A percentile compares a stretch with the other conserved stretches of the same genome.
phyloP scores from a whole-genome alignment of 768 basidiomycete genomes.

The Astraeus odoratus region DNA sequence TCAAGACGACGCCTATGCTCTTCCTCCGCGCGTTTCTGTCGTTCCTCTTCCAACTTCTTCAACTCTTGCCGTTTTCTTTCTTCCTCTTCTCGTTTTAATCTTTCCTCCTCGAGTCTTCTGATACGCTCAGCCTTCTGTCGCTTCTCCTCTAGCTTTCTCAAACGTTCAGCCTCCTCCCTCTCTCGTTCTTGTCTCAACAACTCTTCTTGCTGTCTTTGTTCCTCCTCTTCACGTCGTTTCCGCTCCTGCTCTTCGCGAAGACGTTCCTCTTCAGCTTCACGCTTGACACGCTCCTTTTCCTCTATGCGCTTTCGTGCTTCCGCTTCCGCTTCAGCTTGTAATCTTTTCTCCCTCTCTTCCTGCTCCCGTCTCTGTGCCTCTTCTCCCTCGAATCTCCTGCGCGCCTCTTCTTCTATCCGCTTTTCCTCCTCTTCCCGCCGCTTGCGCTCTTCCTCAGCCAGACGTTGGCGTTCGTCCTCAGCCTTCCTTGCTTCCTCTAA shows the following conservation, averaged over 20 bases:
- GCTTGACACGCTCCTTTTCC: constrained; percentile 24
- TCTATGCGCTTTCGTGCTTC: constrained; percentile 4
- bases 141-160: constrained; percentile 26
- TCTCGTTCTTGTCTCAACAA: constrained; percentile 28
- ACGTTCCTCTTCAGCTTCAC: constrained; percentile 36
- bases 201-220: constrained; percentile 6
- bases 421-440: constrained; percentile 9
- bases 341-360: constrained; percentile 6
- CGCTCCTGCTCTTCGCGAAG: constrained; percentile 40
- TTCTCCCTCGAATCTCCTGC: constrained; percentile 7
- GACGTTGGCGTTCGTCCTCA: constrained; percentile 12
- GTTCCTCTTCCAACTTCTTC: constrained; percentile 21
- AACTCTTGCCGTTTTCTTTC: constrained; percentile 28
- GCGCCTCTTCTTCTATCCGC: constrained; percentile 29
- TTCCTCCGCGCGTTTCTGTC: constrained; percentile 46
- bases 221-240: constrained; percentile 29
- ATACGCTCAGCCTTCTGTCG: neutral
- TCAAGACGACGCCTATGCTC: constrained; percentile 35
- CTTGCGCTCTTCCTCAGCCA: constrained; percentile 16
- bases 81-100: constrained; percentile 28
- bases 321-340: constrained; percentile 12
- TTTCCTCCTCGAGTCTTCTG: constrained; percentile 30
- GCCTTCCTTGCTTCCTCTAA: constrained; percentile 28
- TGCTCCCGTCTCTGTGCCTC: constrained; percentile 3
- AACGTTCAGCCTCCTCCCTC: constrained; percentile 33